Percentiles rank a stretch among this genome's conserved stretches.
Evolutionary conservation across 1,284 basidiomycete genomes (phyloP).

Genomic region (Cutaneotrichosporon cavernicola): DNA sequence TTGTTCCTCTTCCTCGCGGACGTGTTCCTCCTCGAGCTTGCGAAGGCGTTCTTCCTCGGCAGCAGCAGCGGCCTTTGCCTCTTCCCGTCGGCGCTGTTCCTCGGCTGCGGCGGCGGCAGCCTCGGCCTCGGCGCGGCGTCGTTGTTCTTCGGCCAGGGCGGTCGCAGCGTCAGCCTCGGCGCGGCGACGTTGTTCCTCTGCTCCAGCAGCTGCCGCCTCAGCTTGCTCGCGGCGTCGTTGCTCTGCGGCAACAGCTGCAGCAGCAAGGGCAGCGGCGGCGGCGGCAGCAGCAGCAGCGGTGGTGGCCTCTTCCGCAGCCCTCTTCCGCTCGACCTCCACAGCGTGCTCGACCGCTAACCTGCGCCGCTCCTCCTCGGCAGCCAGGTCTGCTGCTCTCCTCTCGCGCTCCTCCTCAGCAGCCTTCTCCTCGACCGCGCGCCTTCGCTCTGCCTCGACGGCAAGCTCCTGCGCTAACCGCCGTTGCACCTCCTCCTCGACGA

Average conservation of each 20-base stretch:
- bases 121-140: background rate
- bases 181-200: background rate
- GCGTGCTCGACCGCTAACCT: background rate
- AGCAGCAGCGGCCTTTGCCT: slow-evolving; percentile 30
- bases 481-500: slow-evolving; percentile 41
- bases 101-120: background rate
- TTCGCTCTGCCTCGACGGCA: slow-evolving; percentile 29
- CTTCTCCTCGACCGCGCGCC: background rate
- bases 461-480: slow-evolving; percentile 41
- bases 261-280: background rate
- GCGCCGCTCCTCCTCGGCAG: background rate
- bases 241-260: background rate
- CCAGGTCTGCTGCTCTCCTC: background rate
- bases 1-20: slow-evolving; percentile 34
- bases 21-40: background rate
- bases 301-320: background rate
- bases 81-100: background rate
- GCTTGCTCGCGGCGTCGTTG: background rate
- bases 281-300: background rate
- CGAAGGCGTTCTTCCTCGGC: slow-evolving; percentile 11
- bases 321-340: background rate
- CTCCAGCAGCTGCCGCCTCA: background rate
- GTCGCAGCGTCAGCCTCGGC: background rate
- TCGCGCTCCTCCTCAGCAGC: background rate
- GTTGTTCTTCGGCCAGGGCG: background rate